Base-by-base conservation (phyloP, 257 asterid species). In the Leonotis leonurus region DNA sequence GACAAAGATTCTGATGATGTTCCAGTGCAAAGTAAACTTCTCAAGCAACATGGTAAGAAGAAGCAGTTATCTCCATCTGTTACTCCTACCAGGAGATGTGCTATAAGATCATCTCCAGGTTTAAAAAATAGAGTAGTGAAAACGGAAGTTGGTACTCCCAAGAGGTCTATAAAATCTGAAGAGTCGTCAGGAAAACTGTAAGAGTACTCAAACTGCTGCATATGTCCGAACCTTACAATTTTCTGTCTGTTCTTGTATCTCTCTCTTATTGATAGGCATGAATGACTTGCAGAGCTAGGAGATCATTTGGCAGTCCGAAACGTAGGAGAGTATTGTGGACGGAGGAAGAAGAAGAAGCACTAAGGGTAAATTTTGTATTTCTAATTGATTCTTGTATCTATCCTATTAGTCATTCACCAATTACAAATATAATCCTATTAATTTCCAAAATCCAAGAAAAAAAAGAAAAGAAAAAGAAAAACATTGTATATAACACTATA, bases 301-400 rank as follows among this genome's bases (percentile, higher is more conserved):
- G 39, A 18, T 10, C 54, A 17, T 16, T 67, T 67, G 63, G 73
- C 54, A 56, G 56, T 37, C 64, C 40, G 48, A 82, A 78, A 57
- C 88, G 90, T 13, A 82, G 46, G 59, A 80, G 70, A 64, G 43
- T 80, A 44, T 13, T 48, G 4, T 89, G 96, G 95, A 75, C 50
- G 11, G 80, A 70, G 43, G 81, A 79, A 12, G 96, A 89, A 77
- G 95, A 71, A 74, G 86, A 79, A 64, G 71, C 64, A 71, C 84
- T 89, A 36, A 74, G 65, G 94, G 95, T 84, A 80, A 62, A 52
- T 56, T 16, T 61, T 60, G 51, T 37, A 27, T 30, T 33, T 41
- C 70, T 53, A 53, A 44, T 60, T 63, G 65, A 25, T 27, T 59
- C 53, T 62, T 35, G 20, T 16, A 51, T 33, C 44, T 49, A 62